Base-by-base conservation (phyloP, 257 asterid species). In the Cynanchum wilfordii region DNA sequence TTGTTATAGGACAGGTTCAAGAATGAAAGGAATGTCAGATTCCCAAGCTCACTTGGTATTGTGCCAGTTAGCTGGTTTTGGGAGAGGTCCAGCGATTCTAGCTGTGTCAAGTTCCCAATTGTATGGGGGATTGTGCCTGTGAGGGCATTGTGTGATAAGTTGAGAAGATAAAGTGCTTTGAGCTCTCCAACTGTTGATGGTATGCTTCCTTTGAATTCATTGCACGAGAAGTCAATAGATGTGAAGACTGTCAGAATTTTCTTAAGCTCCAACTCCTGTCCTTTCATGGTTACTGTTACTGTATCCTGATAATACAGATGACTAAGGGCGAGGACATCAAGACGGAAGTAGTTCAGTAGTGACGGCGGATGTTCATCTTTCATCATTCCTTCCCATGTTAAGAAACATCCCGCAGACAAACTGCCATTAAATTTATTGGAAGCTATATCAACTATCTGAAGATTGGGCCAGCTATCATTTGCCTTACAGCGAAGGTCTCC, bases 61-160 rank as follows among this genome's bases (percentile, higher is more conserved):
- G n/a, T 74, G 7, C 88, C 91, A 0, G 40, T 68, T 16, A 90
- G 77, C 13, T 62, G 62, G 81, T 90, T 88, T 5, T 0, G 1
- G 0, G 97, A 90, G 17, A 90, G 87, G 77, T 88, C 95, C 67
- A 90, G 66, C 0, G 88, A 87, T 40, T 51, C 90, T 10, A 90
- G 90, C 75, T 73, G 77, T 24, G 24, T n/a, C 76, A 88, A 78
- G 9, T 83, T 84, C 52, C 93, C 93, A 5, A 90, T 76, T 20
- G 91, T 76, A 29, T 24, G 66, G 4, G 95, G 95, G 75, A 90
- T 87, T 15, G 24, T 27, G 38, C 93, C 89, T 0, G 75, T 75
- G 76, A 90, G 78, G 42, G 80, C 52, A 75, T 90, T 90, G 36
- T 77, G 78, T 0, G 96, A 88, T 27, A 90, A 59, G 71, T 90